phyloP scores from a whole-genome alignment of 352 stramenopile genomes.

The Aphanomyces euteiches region DNA sequence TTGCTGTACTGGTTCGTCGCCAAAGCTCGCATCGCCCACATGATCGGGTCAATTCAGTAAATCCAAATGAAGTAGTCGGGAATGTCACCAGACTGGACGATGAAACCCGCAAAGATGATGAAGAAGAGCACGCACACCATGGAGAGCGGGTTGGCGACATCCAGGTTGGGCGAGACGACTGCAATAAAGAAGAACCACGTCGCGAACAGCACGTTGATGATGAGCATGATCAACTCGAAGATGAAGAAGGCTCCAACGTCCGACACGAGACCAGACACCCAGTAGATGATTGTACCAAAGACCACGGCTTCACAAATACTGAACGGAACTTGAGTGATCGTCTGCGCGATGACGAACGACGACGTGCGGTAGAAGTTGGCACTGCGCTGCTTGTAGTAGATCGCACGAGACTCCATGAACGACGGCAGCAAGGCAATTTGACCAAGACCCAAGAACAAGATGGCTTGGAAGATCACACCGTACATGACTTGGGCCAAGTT shows the following conservation, averaged over 20 bases:
- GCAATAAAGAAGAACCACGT: constrained; percentile 64
- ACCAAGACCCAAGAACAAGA: constrained; percentile 72
- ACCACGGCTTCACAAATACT: constrained; percentile 55
- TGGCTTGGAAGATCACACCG: constrained; percentile 70
- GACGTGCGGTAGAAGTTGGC: constrained; percentile 81
- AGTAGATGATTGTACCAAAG: constrained; percentile 89
- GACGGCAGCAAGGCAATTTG: constrained; percentile 62
- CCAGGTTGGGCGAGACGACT: constrained; percentile 41
- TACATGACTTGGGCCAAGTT: constrained; percentile 39
- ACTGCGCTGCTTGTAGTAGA: constrained; percentile 64
- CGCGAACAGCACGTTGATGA: constrained; percentile 34
- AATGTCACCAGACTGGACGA: constrained; percentile 31
- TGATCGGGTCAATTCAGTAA: constrained; percentile 32
- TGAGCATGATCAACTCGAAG: constrained; percentile 35
- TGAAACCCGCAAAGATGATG: constrained; percentile 38
- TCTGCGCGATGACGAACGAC: constrained; percentile 58
- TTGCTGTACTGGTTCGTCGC: constrained; percentile 28
- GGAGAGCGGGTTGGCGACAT: constrained; percentile 55
- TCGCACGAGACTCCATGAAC: constrained; percentile 50
- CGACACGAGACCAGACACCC: constrained; percentile 55
- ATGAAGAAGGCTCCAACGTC: constrained; percentile 40
- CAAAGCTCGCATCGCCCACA: constrained; percentile 26
- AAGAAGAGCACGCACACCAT: constrained; percentile 63
- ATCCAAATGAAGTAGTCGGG: constrained; percentile 33
- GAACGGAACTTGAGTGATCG: constrained; percentile 39